Evolutionary conservation across 2,329 filamentous ascomycete species (phyloP).

Genomic region (Leptographium wingfieldii): DNA sequence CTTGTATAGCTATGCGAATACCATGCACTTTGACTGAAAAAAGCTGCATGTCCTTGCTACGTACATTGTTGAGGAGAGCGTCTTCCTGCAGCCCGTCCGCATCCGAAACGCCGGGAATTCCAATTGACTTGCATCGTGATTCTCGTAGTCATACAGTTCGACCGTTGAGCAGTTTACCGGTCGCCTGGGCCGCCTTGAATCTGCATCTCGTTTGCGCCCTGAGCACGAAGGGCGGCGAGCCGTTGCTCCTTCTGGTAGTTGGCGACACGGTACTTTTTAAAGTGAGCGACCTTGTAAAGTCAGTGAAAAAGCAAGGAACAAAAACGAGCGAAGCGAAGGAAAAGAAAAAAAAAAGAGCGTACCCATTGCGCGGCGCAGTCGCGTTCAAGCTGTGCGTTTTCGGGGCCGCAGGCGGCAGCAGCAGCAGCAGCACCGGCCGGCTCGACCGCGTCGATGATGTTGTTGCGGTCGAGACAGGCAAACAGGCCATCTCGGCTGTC

Average conservation of each 20-base stretch:
- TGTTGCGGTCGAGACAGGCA: conserved; percentile 67
- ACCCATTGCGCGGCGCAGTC: conserved; percentile 91
- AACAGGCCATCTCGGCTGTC: conserved; percentile 82
- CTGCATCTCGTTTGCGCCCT: conserved; percentile 53
- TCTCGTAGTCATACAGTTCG: background rate
- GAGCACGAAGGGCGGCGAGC: conserved; percentile 58
- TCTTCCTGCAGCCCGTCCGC: no score
- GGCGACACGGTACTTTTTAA: conserved; percentile 91
- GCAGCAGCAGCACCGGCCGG: conserved; percentile 27
- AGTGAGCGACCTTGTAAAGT: conserved; percentile 68
- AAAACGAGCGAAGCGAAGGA: conserved; percentile 1
- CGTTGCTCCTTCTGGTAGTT: conserved; percentile 77
- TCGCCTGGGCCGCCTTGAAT: conserved; percentile 13
- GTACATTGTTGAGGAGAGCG: no score
- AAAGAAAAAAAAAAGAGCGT: conserved; percentile 23
- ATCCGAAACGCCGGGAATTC: no score
- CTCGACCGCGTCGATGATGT: conserved; percentile 57
- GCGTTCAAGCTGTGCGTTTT: conserved; percentile 54
- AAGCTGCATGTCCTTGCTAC: background rate
- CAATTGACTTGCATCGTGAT: background rate
- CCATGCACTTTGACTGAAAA: background rate
- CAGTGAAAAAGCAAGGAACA: background rate
- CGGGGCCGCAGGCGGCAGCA: conserved; percentile 25
- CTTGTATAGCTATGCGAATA: background rate
- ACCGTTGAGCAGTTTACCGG: background rate